Percentiles rank a stretch among this genome's conserved stretches.
phyloP scores from a whole-genome alignment of 1,284 basidiomycete genomes.

The Inonotus obliquus region DNA sequence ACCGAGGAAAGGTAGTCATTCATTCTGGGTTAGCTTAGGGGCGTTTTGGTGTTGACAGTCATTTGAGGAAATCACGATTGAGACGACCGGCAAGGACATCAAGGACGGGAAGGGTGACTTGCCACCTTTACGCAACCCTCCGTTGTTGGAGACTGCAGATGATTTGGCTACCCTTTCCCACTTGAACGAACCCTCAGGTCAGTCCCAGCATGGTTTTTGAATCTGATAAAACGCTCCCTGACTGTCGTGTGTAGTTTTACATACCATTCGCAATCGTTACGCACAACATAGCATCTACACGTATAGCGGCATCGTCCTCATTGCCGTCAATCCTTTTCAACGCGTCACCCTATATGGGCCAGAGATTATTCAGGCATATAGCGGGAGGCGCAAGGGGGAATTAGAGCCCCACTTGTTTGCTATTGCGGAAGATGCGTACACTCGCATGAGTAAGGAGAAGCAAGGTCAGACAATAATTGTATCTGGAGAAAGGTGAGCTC shows the following conservation, averaged over 20 bases:
- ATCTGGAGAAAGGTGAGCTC: slow-evolving; percentile 87
- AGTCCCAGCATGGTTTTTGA: slow-evolving; percentile 22
- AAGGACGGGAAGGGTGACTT: slow-evolving; percentile 70
- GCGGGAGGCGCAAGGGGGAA: slow-evolving; percentile 88
- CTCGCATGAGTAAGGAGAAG: slow-evolving; percentile 92
- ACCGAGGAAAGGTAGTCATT: slow-evolving; percentile 72
- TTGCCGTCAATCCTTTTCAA: slow-evolving; percentile 98
- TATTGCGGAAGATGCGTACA: slow-evolving; percentile 98
- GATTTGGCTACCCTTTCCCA: slow-evolving; percentile 97
- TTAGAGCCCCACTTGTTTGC: slow-evolving; percentile 98
- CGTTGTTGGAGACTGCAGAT: slow-evolving; percentile 93
- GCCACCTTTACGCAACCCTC: slow-evolving; percentile 95
- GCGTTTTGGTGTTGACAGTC: slow-evolving; percentile 9
- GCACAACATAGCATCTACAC: slow-evolving; percentile 98
- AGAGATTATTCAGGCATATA: slow-evolving; percentile 97
- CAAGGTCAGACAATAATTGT: slow-evolving; percentile 99
- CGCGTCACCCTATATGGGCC: slow-evolving; percentile 90
- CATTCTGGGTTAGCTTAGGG: slow-evolving; percentile 17
- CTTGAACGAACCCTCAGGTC: slow-evolving; percentile 96
- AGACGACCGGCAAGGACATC: slow-evolving; percentile 75
- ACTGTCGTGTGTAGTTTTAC: slow-evolving; percentile 63
- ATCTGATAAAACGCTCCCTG: background rate
- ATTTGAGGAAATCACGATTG: slow-evolving; percentile 66
- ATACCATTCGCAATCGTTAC: slow-evolving; percentile 96
- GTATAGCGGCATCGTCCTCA: slow-evolving; percentile 96